Percentiles rank a stretch among this genome's conserved stretches.
Conservation (phyloP, 108 stramenopile genomes). For the Cylindrotheca closterium region DNA sequence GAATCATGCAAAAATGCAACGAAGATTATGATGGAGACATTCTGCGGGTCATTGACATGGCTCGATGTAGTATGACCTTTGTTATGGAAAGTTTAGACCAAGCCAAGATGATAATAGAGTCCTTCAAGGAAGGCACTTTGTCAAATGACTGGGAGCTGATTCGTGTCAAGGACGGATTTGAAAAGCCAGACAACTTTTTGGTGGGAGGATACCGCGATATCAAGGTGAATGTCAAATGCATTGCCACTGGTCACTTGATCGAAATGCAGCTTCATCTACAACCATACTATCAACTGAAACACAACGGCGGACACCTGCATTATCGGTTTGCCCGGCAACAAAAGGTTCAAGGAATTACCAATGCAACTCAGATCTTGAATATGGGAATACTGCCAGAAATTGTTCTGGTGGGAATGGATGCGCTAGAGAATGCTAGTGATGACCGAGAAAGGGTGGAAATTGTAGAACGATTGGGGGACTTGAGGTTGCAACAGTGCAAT, state of each 20-base stretch:
- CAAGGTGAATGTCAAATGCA: not conserved
- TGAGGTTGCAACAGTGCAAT: not conserved
- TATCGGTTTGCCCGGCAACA: not conserved
- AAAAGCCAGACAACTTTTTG: constrained; percentile 4
- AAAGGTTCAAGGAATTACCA: not conserved
- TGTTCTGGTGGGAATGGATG: not conserved
- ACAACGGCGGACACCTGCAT: constrained; percentile 2
- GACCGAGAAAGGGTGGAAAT: not conserved
- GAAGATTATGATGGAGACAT: constrained; percentile 5
- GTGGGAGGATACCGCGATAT: constrained; percentile 7
- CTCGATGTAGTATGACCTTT: not conserved
- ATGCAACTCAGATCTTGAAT: not conserved
- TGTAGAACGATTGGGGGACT: not conserved
- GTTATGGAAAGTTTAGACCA: not conserved
- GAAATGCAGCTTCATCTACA: not conserved
- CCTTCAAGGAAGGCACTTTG: not conserved
- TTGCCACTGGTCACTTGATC: constrained; percentile 2
- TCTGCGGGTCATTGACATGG: not conserved
- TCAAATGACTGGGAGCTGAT: constrained; percentile 2
- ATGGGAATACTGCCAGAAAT: not conserved
- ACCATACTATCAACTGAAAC: not conserved
- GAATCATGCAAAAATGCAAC: not conserved
- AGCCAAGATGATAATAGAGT: not conserved
- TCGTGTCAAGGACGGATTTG: constrained; percentile 5
- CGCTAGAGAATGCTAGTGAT: not conserved